These are phyloP conservation scores for Clarkia xantiana DNA, from an alignment of 345 rosid genomes.

Conservation along the genomic window DNA sequence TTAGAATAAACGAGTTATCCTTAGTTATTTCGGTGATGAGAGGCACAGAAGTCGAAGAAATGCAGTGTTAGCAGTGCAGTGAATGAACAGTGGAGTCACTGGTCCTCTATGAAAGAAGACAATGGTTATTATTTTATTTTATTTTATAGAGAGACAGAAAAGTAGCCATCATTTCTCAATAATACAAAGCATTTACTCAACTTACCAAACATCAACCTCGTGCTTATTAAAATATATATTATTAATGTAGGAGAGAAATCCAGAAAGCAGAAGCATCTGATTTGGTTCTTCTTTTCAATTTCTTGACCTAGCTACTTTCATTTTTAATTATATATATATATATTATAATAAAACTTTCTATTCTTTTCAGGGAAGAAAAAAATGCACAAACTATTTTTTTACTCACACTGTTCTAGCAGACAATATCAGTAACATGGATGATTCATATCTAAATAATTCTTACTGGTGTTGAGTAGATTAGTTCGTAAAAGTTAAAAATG, in stretches of 20 bases:
- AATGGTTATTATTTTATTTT: slow-evolving; percentile 9
- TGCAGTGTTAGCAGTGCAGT: slow-evolving; percentile 10
- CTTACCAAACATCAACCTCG: slow-evolving; percentile 44
- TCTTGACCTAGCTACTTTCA: slow-evolving; percentile 2
- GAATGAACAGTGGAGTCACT: slow-evolving; percentile 9
- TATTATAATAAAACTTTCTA: neutral
- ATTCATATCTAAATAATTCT: too few relatives aligned
- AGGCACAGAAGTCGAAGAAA: slow-evolving; percentile 31
- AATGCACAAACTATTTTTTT: too few relatives aligned
- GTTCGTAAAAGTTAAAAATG: too few relatives aligned
- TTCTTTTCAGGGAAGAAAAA: neutral
- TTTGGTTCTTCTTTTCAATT: slow-evolving; percentile 8
- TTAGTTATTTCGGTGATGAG: neutral
- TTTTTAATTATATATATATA: neutral
- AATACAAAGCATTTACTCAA: slow-evolving; percentile 39
- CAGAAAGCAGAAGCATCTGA: slow-evolving; percentile 19
- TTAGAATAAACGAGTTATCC: neutral
- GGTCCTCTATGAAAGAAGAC: slow-evolving; percentile 18
- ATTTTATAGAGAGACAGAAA: slow-evolving; percentile 10
- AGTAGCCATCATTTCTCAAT: slow-evolving; percentile 56
- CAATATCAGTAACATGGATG: too few relatives aligned
- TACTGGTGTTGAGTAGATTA: too few relatives aligned
- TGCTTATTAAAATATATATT: slow-evolving; percentile 25
- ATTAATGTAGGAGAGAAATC: slow-evolving; percentile 10
- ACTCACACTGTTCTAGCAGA: too few relatives aligned